These are phyloP conservation scores for Phaffia tasmanica DNA, from an alignment of 768 basidiomycete species.

Conservation along the genomic window DNA sequence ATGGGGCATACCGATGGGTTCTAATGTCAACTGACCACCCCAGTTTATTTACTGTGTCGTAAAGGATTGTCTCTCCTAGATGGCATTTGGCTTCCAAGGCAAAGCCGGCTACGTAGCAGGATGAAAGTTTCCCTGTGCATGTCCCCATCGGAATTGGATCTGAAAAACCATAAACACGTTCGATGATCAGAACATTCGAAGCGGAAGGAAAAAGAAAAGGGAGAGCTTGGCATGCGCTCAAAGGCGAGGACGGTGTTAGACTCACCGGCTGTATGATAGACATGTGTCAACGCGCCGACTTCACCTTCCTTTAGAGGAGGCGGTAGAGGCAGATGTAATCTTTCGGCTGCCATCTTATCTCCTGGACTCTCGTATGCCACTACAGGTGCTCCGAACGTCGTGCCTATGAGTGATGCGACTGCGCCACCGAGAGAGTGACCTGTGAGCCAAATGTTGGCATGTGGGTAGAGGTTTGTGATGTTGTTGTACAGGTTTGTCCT, in stretches of 20 bases:
- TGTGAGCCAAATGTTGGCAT: constrained; percentile 77
- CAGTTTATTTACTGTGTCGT: constrained; percentile 72
- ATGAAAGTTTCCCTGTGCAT: constrained; percentile 53
- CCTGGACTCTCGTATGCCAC: constrained; percentile 87
- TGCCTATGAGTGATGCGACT: constrained; percentile 68
- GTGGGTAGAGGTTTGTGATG: constrained; percentile 77
- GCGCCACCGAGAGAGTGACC: constrained; percentile 67
- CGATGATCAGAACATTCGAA: background rate
- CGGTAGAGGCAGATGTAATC: constrained; percentile 78
- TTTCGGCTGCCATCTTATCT: constrained; percentile 62
- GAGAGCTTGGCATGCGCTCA: background rate
- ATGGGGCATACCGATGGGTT: constrained; percentile 44
- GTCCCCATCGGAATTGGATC: constrained; percentile 72
- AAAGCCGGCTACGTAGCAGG: constrained; percentile 73
- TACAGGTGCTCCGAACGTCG: constrained; percentile 84
- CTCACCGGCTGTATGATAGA: constrained; percentile 65
- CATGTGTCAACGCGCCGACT: constrained; percentile 50
- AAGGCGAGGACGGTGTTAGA: background rate
- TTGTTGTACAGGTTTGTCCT: constrained; percentile 82
- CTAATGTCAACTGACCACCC: constrained; percentile 68
- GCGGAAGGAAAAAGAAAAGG: background rate
- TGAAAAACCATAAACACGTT: background rate
- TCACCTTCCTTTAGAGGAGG: constrained; percentile 43
- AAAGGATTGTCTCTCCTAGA: constrained; percentile 65
- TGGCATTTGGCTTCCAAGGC: constrained; percentile 62